phyloP scores from a whole-genome alignment of 345 rosid genomes.

The Populus alba region DNA sequence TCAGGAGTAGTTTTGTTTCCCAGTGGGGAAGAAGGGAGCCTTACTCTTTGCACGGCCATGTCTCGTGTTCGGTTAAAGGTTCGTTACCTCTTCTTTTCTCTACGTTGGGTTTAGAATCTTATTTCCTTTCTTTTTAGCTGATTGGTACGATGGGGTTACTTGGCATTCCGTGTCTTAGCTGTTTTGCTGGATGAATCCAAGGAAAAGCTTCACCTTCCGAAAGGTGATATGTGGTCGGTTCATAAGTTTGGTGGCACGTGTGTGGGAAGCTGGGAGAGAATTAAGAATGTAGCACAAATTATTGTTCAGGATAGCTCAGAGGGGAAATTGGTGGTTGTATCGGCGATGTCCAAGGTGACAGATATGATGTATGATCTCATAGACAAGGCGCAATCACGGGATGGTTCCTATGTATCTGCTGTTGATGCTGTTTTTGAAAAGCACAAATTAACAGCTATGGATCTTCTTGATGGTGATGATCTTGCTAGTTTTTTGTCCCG shows the following conservation, averaged over 20 bases:
- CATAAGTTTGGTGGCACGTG: conserved; percentile 99
- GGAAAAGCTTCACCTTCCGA: conserved; percentile 51
- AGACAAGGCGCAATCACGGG: conserved; percentile 76
- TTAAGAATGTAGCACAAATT: conserved; percentile 77
- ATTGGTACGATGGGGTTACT: not conserved
- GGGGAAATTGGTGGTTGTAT: conserved; percentile 82
- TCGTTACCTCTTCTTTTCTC: not conserved
- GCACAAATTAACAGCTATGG: conserved; percentile 71
- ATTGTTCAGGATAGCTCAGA: conserved; percentile 62
- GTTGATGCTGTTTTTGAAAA: conserved; percentile 75
- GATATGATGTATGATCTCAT: conserved; percentile 98
- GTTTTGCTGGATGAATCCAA: conserved; percentile 41
- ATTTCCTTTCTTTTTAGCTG: not conserved
- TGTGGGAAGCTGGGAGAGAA: conserved; percentile 81
- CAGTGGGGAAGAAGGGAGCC: conserved; percentile 33
- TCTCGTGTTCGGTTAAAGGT: conserved; percentile 59
- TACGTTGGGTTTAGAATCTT: not conserved
- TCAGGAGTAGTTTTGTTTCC: conserved; percentile 34
- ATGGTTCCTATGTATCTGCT: conserved; percentile 74
- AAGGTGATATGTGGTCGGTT: conserved; percentile 81
- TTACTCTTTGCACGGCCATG: conserved; percentile 19
- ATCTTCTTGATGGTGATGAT: conserved; percentile 76
- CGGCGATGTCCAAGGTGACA: conserved; percentile 97
- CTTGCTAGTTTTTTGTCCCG: conserved; percentile 71
- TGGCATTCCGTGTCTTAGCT: conserved; percentile 31